Percentiles rank a stretch among this genome's conserved stretches.
These are phyloP conservation scores for Limnomonas spitsbergensis DNA, from an alignment of 139 green algal genomes.

Conservation along the genomic window DNA sequence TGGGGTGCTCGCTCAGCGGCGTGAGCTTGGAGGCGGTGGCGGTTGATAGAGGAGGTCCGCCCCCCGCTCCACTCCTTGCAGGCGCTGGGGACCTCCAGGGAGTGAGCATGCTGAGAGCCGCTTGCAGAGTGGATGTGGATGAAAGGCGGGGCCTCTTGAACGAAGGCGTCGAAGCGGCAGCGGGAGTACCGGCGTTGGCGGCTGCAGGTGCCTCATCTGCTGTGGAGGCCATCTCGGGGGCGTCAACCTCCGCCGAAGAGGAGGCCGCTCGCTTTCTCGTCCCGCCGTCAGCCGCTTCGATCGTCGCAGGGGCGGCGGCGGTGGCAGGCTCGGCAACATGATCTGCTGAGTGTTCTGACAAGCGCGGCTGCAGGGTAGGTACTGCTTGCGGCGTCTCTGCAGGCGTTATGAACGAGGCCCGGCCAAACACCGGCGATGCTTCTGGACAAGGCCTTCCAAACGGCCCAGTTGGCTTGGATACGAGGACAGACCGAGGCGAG, in stretches of 20 bases:
- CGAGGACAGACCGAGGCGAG: neutral
- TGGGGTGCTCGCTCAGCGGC: neutral
- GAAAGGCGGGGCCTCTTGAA: neutral
- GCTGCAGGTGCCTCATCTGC: neutral
- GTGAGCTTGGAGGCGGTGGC: no score
- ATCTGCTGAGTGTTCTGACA: no score
- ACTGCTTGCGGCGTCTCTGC: no score
- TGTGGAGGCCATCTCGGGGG: neutral
- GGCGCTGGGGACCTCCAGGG: neutral
- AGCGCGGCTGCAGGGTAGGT: no score
- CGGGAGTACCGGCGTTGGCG: neutral
- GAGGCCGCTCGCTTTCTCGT: no score
- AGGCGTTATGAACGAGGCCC: no score
- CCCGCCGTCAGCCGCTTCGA: no score
- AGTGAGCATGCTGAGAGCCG: neutral
- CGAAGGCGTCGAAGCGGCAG: neutral
- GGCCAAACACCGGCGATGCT: neutral
- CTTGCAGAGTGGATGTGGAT: neutral
- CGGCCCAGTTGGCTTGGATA: neutral
- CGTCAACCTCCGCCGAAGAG: no score
- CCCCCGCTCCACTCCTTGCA: neutral
- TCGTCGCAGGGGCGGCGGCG: no score
- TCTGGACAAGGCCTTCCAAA: neutral
- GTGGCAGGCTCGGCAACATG: no score
- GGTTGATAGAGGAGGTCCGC: neutral